Evolutionary conservation across 768 basidiomycete species (phyloP), one percentile per base, ranked within the genome.

Genomic region (Filobasidium wieringae): DNA sequence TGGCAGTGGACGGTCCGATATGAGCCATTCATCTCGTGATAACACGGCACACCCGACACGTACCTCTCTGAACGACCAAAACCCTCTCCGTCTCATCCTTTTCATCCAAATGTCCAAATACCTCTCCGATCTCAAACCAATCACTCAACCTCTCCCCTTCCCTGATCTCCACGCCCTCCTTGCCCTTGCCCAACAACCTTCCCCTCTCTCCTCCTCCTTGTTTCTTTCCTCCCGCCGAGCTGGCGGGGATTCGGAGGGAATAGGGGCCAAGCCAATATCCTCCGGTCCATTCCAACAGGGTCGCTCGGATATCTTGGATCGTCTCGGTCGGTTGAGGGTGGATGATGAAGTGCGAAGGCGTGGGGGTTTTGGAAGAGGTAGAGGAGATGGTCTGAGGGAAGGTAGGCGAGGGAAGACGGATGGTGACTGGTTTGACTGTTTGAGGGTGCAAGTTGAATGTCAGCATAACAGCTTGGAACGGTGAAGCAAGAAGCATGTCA

Each of bases 191-290:
- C 31, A 67, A 55, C 17, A 66, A 57, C 41, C 63, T 58, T 56
- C 71, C 69, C 57, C 68, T 47, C 11, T 31, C 57, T 45, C 26
- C 37, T 31, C 26, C 4, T 33, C 29, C 59, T 66, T 59, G 39
- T 43, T 55, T 17, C 51, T 45, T 53, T 63, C 55, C 14, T 43
- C 43, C 12, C 17, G 58, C 1, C 31, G 32, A 17, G 34, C 53
- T 53, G 55, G 19, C 22, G 0, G 67, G 69, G 29, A 68, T 59
- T 51, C 71, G 55, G 39, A 76, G 66, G 7, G 75, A 76, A 60
- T 75, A 76, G 0, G 76, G 72, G 4, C 76, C 76, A 43, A 77
- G 68, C 75, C 76, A 77, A 66, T 76, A 77, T 0, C 75, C 75
- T 22, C 74, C 75, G 3, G 73, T 66, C 53, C 69, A 73, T 41